These are phyloP conservation scores for Hanseniaspora meyeri DNA, from an alignment of 805 yeast species.

Conservation along the genomic window DNA sequence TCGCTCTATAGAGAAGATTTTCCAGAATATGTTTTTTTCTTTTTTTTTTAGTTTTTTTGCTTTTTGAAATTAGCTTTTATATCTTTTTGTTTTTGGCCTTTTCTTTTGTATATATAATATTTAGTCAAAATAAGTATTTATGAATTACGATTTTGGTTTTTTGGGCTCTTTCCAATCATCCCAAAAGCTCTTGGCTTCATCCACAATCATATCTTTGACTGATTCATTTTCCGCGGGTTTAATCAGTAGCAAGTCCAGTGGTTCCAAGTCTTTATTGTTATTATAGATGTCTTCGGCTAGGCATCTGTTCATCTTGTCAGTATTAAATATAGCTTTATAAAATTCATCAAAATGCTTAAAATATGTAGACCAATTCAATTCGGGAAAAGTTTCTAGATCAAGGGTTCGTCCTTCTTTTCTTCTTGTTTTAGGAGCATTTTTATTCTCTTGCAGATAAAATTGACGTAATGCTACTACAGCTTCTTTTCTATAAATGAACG, in stretches of 20 bases:
- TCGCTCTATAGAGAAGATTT: conserved; percentile 43
- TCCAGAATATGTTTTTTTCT: conserved; percentile 21
- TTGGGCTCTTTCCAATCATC: conserved; percentile 9
- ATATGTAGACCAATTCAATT: conserved; percentile 43
- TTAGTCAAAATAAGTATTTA: background rate
- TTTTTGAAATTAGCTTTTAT: background rate
- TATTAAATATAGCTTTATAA: conserved; percentile 5
- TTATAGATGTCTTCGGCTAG: background rate
- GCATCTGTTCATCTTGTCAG: background rate
- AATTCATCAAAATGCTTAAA: conserved; percentile 40
- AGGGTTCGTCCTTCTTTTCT: conserved; percentile 56
- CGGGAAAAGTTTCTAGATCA: conserved; percentile 47
- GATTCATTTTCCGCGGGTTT: background rate
- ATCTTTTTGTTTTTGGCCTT: conserved; percentile 38
- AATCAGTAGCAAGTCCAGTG: background rate
- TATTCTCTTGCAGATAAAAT: conserved; percentile 78
- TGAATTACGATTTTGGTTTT: background rate
- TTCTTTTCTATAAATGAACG: conserved; percentile 70
- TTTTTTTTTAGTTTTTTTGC: conserved; percentile 16
- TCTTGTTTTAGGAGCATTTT: conserved; percentile 70
- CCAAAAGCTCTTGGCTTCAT: background rate
- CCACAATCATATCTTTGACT: background rate
- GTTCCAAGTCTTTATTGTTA: background rate
- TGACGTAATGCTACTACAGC: conserved; percentile 70
- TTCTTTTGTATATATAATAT: background rate